Evolutionary conservation across 495 filamentous ascomycete genomes (phyloP), one percentile per base, ranked within the genome.

Genomic region (Aspergillus haitiensis): DNA sequence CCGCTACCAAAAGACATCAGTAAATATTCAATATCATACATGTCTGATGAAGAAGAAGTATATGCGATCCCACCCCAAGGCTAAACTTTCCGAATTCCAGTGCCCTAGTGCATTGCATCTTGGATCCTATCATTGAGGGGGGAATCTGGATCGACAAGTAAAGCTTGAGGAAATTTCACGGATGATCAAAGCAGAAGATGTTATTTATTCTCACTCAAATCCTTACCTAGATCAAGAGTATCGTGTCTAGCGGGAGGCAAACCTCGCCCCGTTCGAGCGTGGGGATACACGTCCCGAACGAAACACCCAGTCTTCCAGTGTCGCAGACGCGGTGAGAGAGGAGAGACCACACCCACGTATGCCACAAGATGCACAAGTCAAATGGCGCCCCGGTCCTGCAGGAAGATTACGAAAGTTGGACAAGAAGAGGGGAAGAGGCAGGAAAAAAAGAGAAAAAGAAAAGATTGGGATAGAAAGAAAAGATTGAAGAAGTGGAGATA

Each of bases 251-350:
- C 21, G 21, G 21, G 21, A 33, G 33, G 45, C 52, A 53, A 33
- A 42, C 59, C 59, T 62, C 59, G 59, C 52, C 18, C 39, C 36
- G 60, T 58, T 34, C 58, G 52, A 61, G 54, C 36, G 58, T 58
- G 59, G 54, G 21, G 34, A 50, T 16, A 33, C 57, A 63, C 36
- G 58, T 57, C 61, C 59, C 60, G 59, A 57, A 55, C 6, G 21
- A 27, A 27, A 27, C 21, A 27, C 21, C 21, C 58, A 39, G 44
- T 47, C 37, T 13, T 34, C 47, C 56, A 60, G 34, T 40, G 39
- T 49, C 39, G 21, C 51, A 56, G 52, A 52, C 58, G 55, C 54
- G 51, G 40, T 61, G 63, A 59, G 50, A 46, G 27, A 55, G 51
- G 46, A 60, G 33, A 31, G 53, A 47, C 35, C 34, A 36, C 15